Conservation (phyloP, 2,329 filamentous ascomycete genomes). For the Penicillium sp. region DNA sequence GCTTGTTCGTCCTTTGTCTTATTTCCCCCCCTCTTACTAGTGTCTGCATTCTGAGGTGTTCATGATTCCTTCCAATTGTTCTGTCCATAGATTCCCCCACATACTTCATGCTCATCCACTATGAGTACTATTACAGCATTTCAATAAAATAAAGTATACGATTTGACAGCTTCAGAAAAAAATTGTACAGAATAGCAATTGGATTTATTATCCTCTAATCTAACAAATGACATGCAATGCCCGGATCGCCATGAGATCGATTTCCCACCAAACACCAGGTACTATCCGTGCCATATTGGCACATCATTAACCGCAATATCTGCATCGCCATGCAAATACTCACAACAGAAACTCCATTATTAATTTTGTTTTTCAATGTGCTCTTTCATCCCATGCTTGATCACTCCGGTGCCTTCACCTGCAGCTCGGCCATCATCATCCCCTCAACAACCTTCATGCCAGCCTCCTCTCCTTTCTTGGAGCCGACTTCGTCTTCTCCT, state of each 20-base stretch:
- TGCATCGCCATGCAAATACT: constrained; percentile 10
- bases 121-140: background rate
- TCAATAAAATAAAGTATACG: background rate
- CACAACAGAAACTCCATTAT: background rate
- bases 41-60: constrained; percentile 8
- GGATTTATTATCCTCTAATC: constrained; percentile 4
- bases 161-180: background rate
- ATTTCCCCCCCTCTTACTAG: background rate
- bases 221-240: constrained; percentile 1
- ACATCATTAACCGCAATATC: constrained; percentile 1
- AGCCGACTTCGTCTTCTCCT: constrained; percentile 56
- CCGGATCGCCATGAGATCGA: constrained; percentile 6
- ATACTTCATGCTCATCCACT: background rate
- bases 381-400: constrained; percentile 11
- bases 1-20: background rate
- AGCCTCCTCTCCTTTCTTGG: constrained; percentile 50
- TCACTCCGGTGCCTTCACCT: constrained; percentile 8
- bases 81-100: constrained; percentile 1
- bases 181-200: background rate
- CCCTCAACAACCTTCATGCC: constrained; percentile 51
- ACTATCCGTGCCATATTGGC: constrained; percentile 1
- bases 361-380: background rate
- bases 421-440: constrained; percentile 49
- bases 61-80: background rate
- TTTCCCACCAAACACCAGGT: constrained; percentile 5